Base-by-base conservation (phyloP, 2,329 filamentous ascomycete species). In the Fragosphaeria purpurea region DNA sequence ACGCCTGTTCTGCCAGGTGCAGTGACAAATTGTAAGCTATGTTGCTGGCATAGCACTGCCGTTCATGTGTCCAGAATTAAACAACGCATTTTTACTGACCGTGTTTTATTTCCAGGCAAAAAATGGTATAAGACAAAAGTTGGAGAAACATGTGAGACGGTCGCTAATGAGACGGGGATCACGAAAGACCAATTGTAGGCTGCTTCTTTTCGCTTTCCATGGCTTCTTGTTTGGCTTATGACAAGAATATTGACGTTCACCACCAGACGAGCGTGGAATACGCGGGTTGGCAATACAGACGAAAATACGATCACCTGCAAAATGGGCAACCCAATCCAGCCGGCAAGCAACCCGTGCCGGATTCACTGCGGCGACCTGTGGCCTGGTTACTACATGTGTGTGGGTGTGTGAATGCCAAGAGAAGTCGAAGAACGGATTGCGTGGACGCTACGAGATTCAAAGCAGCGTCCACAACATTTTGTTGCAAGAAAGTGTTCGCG, bases 331-430 rank as follows among this genome's bases (percentile, higher is more conserved):
- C 12, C 39, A n/a, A 13, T 12, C 8, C 33, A 38, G 33, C 13
- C 39, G 44, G 44, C 44, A 38, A 46, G 12, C 11, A 32, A 32
- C 4, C 44, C 12, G 34, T 46, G 44, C n/a, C 10, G 44, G 37
- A n/a, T 46, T 4, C 11, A 22, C 5, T 46, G 44, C 35, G 44
- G 44, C 5, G 34, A 38, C 30, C 34, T 46, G 35, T 46, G 44
- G 44, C 44, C 44, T 7, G 44, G 44, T 10, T 46, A 46, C 35
- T 46, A 46, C 37, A 12, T 46, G 11, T 46, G 44, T 31, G n/a
- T 46, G 7, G 43, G 43, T 35, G 43, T 34, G 32, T 45, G 43
- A 45, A 7, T 11, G 35, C 22, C 22, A 22, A 22, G 22, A 22
- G 22, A 22, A 22, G 22, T 22, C 22, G 22, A 22, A 22, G 22